Evolutionary conservation across 2,329 filamentous ascomycete genomes (phyloP), one percentile per base, ranked within the genome.

Genomic region (Fusarium cyanostomum): DNA sequence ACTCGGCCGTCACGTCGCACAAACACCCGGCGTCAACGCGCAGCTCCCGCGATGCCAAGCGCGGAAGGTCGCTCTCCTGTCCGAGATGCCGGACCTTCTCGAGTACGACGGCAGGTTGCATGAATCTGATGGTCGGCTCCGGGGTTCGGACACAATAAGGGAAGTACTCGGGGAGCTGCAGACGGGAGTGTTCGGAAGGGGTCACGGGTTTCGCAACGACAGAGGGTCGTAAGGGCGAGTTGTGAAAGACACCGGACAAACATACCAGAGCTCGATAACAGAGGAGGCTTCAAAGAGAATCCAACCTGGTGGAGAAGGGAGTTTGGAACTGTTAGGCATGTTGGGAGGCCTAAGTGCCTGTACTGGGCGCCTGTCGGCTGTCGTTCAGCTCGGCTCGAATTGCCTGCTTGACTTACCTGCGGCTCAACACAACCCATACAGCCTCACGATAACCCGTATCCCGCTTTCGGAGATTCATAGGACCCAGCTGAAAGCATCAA

Each of bases 1-100:
- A 58, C 59, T 62, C 38, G 46, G 18, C 42, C 44, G 18, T 54
- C 24, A 35, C 21, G 59, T 63, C 48, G 48, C 59, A 63, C 48
- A 59, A 26, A 16, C 30, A 62, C 43, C 43, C 33, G 28, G 15
- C 21, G 44, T 50, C 34, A 38, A 49, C 35, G 26, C 46, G 39
- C 41, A 60, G 48, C 31, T 63, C 43, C 59, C 54, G 42, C 21
- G 21, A 33, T 37, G 41, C 42, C 24, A 53, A 44, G 51, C 16
- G 37, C 53, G 43, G 52, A 35, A 26, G 27, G 30, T 37, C 41
- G 34, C 16, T 48, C 16, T 49, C 15, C 10, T 39, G 15, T 18
- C 15, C n/a, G 26, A 12, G 33, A 30, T 15, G 28, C 26, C 38
- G 16, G 33, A 18, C 24, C 34, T 35, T 8, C 13, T 49, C 34